Percentiles rank a stretch among this genome's conserved stretches.
phyloP scores from a whole-genome alignment of 176 grass and related monocot genomes.

The Metroxylon sagu region DNA sequence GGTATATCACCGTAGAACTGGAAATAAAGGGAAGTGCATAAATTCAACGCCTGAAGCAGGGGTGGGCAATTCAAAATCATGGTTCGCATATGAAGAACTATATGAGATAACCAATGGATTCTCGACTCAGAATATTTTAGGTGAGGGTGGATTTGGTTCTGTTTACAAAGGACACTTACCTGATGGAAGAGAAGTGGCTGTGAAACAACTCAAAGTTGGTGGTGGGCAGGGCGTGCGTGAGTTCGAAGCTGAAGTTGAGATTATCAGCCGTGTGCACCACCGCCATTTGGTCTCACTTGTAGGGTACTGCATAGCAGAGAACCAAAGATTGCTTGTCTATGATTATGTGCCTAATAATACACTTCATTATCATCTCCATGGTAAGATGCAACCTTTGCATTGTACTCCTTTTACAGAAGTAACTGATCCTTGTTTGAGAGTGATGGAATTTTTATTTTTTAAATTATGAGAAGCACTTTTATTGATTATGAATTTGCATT shows the following conservation, averaged over 20 bases:
- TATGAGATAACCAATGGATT: conserved; percentile 74
- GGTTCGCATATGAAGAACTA: conserved; percentile 66
- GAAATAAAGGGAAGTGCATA: conserved; percentile 25
- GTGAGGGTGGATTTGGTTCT: conserved; percentile 75
- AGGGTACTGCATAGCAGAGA: conserved; percentile 61
- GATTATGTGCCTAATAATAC: conserved; percentile 77
- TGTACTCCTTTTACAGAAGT: too few species aligned
- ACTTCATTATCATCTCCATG: conserved; percentile 80
- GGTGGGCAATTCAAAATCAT: conserved; percentile 40
- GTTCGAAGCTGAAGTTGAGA: conserved; percentile 93
- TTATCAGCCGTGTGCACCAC: conserved; percentile 80
- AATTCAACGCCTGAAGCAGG: conserved; percentile 51
- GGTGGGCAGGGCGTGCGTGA: conserved; percentile 84
- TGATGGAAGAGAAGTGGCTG: conserved; percentile 64
- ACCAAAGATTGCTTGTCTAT: conserved; percentile 76
- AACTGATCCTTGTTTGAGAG: too few species aligned
- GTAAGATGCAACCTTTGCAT: conserved; percentile 20
- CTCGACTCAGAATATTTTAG: conserved; percentile 54
- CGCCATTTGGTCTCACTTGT: conserved; percentile 89
- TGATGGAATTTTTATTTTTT: too few species aligned
- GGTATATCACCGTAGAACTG: conserved; percentile 28
- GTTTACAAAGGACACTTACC: conserved; percentile 65
- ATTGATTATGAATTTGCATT: conserved; percentile 6
- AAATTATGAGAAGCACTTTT: background rate
- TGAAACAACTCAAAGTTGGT: conserved; percentile 65